Evolutionary conservation across 495 filamentous ascomycete species (phyloP), one percentile per base, ranked within the genome.

Genomic region (Penicillium manginii): DNA sequence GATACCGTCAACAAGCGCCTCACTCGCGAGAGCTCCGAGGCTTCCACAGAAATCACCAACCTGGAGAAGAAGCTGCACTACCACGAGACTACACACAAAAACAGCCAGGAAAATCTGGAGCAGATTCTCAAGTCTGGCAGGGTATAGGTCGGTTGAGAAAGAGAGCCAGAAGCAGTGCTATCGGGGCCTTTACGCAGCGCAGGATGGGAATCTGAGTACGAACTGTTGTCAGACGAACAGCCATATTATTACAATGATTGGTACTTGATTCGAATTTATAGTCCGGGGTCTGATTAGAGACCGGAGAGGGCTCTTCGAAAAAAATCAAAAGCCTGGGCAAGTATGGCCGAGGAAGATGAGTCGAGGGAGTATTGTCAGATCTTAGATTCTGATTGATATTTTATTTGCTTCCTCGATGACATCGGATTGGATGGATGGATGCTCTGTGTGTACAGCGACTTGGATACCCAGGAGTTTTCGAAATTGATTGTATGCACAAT

Each of bases 81-180:
- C 71, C 84, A 97, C 9, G 96, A 98, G 78, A 94, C 88, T 55
- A 98, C 94, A 50, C 86, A 91, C 68, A 91, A 96, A 81, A 98
- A 97, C 65, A 94, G 92, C 70, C 83, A 87, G 62, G 86, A 91
- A 64, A 90, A 96, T 67, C 84, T 98, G 60, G 90, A 97, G 72
- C 88, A 89, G 73, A 91, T 98, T 51, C 78, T 93, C 57, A 84
- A 83, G 66, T 80, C 83, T 19, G 78, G 78, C 5, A 67, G 63
- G 52, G 64, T 67, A 15, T 77, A 66, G 76, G 48, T 2, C 18
- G 42, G 9, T n/a, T 51, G 14, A n/a, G 14, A 18, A 29, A 17
- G 26, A 29, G 26, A 29, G 26, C 26, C 3, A 29, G 26, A 29
- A 29, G 26, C 26, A 8, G 26, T 29, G 26, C 26, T 29, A 29